Conservation (phyloP, 306 rosid genomes). For the Pyrus pyrifolia region DNA sequence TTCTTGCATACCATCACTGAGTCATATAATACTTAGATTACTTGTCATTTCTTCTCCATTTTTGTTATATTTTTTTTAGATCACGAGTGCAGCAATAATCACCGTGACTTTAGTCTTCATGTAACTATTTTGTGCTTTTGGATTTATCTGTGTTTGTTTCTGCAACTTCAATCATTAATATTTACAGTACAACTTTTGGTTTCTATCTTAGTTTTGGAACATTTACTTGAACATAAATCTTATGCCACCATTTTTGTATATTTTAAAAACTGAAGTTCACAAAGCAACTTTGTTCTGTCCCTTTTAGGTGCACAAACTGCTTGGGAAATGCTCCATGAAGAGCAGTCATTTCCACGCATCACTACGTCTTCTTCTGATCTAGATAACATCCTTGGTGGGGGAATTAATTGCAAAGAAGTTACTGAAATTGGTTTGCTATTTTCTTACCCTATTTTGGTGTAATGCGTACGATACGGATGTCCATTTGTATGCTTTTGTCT, state of each 20-base stretch:
- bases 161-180: no score
- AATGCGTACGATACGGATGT: background rate
- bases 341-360: slow-evolving; percentile 45
- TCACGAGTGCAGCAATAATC: background rate
- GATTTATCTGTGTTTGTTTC: background rate
- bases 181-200: background rate
- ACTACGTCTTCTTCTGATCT: slow-evolving; percentile 75
- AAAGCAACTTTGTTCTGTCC: background rate
- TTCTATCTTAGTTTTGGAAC: background rate
- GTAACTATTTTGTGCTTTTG: background rate
- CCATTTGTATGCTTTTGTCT: background rate
- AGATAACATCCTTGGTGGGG: slow-evolving; percentile 84
- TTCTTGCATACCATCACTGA: background rate
- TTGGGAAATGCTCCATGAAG: slow-evolving; percentile 86
- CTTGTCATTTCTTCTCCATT: background rate
- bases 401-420: slow-evolving; percentile 79
- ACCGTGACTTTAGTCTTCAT: background rate
- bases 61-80: background rate
- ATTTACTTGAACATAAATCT: background rate
- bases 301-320: slow-evolving; percentile 76
- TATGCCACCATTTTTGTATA: background rate
- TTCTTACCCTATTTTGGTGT: background rate
- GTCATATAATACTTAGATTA: background rate
- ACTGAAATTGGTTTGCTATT: slow-evolving; percentile 75
- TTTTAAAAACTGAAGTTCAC: background rate